Percentiles rank a stretch among this genome's conserved stretches.
Evolutionary conservation across 2,329 filamentous ascomycete genomes (phyloP).

Genomic region (Ramichloridium luteum): DNA sequence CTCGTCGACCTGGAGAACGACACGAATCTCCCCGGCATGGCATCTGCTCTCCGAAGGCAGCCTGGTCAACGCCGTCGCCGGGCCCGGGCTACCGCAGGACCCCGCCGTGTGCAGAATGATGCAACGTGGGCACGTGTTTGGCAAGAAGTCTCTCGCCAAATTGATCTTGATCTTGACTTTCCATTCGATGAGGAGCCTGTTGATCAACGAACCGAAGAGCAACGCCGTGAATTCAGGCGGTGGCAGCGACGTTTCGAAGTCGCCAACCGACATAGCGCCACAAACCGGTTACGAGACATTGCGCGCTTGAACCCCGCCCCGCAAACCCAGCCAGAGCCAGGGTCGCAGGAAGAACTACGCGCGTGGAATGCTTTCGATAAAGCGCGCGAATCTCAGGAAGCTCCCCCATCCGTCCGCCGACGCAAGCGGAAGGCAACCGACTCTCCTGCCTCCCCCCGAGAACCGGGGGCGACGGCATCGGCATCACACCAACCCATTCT

Average conservation of each 20-base stretch:
- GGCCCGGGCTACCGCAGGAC: slow-evolving; percentile 4
- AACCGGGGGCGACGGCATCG: slow-evolving; percentile 45
- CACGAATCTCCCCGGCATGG: slow-evolving; percentile 16
- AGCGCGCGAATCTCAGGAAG: slow-evolving; percentile 55
- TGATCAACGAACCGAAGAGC: slow-evolving; percentile 41
- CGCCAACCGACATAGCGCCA: slow-evolving; percentile 65
- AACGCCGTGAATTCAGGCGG: slow-evolving; percentile 48
- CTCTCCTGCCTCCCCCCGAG: slow-evolving; percentile 56
- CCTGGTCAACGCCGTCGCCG: slow-evolving; percentile 17
- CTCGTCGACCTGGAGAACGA: slow-evolving; percentile 23
- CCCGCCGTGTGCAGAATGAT: slow-evolving; percentile 27
- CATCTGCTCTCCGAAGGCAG: slow-evolving; percentile 15
- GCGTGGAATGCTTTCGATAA: slow-evolving; percentile 89
- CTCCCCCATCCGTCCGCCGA: slow-evolving; percentile 11
- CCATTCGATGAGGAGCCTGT: slow-evolving; percentile 63
- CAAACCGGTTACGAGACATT: slow-evolving; percentile 38
- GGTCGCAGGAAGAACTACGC: slow-evolving; percentile 66
- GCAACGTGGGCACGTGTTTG: slow-evolving; percentile 66
- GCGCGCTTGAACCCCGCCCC: slow-evolving; percentile 39
- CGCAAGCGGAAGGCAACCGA: slow-evolving; percentile 70
- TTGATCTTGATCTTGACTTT: slow-evolving; percentile 70
- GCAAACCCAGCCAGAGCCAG: slow-evolving; percentile 40
- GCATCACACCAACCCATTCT: slow-evolving; percentile 55
- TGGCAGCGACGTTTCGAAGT: slow-evolving; percentile 80
- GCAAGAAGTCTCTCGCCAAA: slow-evolving; percentile 74